Percentiles rank a stretch among this genome's conserved stretches.
These are phyloP conservation scores for Geotrichum macrosporum DNA, from an alignment of 1,139 yeast genomes.

Conservation along the genomic window DNA sequence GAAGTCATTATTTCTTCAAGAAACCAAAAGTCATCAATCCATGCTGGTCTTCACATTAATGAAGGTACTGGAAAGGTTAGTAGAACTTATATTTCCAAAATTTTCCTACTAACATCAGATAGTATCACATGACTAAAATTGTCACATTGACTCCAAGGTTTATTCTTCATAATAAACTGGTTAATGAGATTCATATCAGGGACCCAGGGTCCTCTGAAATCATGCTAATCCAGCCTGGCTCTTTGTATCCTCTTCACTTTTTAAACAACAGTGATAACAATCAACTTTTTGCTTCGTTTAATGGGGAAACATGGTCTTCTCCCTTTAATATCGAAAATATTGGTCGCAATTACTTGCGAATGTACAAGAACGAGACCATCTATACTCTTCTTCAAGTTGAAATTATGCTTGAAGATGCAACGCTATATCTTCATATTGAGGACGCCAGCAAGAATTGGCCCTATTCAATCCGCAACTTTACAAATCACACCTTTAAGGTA, in stretches of 20 bases:
- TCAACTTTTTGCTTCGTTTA: constrained; percentile 55
- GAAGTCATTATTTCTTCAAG: constrained; percentile 59
- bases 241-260: constrained; percentile 60
- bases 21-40: constrained; percentile 52
- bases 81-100: constrained; percentile 14
- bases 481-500: constrained; percentile 74
- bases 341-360: constrained; percentile 74
- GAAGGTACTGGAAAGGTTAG: constrained; percentile 71
- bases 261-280: constrained; percentile 47
- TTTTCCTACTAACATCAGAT: constrained; percentile 2
- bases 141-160: constrained; percentile 81
- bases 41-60: constrained; percentile 67
- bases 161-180: constrained; percentile 60
- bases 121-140: constrained; percentile 69
- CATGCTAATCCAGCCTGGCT: constrained; percentile 44
- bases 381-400: constrained; percentile 66
- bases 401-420: constrained; percentile 69
- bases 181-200: constrained; percentile 53
- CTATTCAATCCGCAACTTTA: constrained; percentile 79
- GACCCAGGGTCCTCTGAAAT: constrained; percentile 49
- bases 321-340: constrained; percentile 80
- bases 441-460: constrained; percentile 87
- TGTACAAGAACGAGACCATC: constrained; percentile 56
- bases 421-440: constrained; percentile 68
- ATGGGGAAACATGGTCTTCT: constrained; percentile 70